Evolutionary conservation across 2,329 filamentous ascomycete species (phyloP).

Genomic region (Sarocladium strictum): DNA sequence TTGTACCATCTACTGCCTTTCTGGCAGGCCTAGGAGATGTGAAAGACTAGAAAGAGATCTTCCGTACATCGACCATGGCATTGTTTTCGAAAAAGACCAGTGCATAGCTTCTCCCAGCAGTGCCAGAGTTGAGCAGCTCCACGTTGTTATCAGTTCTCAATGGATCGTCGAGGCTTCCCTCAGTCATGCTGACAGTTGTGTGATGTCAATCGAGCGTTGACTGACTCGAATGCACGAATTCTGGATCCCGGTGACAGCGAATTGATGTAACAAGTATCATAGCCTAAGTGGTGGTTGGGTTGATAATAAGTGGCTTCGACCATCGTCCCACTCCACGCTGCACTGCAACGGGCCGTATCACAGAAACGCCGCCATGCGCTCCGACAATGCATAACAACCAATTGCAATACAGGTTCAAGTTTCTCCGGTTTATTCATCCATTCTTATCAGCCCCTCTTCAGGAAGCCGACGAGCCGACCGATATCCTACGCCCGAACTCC

Average conservation of each 20-base stretch:
- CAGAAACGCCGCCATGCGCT: neutral
- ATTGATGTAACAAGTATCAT: too few relatives aligned
- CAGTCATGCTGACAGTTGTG: too few relatives aligned
- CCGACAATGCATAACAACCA: neutral
- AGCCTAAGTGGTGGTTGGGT: neutral
- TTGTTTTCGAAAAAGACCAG: too few relatives aligned
- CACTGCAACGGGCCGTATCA: neutral
- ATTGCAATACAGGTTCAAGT: neutral
- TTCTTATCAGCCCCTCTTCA: neutral
- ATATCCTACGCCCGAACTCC: neutral
- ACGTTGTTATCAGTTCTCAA: too few relatives aligned
- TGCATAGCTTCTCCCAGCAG: too few relatives aligned
- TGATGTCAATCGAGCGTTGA: too few relatives aligned
- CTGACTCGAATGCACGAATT: too few relatives aligned
- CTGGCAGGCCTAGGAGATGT: neutral
- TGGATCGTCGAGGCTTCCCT: too few relatives aligned
- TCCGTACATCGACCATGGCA: too few relatives aligned
- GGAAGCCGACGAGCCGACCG: neutral
- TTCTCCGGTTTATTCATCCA: neutral
- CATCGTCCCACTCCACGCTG: neutral
- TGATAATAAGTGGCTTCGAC: neutral
- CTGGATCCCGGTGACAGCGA: too few relatives aligned
- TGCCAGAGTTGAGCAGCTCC: too few relatives aligned
- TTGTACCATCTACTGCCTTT: slow-evolving; percentile 31
- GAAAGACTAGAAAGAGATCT: neutral